Percentiles rank a stretch among this genome's conserved stretches.
These are phyloP conservation scores for Pezicula carpinea DNA, from an alignment of 2,329 filamentous ascomycete genomes.

Conservation along the genomic window DNA sequence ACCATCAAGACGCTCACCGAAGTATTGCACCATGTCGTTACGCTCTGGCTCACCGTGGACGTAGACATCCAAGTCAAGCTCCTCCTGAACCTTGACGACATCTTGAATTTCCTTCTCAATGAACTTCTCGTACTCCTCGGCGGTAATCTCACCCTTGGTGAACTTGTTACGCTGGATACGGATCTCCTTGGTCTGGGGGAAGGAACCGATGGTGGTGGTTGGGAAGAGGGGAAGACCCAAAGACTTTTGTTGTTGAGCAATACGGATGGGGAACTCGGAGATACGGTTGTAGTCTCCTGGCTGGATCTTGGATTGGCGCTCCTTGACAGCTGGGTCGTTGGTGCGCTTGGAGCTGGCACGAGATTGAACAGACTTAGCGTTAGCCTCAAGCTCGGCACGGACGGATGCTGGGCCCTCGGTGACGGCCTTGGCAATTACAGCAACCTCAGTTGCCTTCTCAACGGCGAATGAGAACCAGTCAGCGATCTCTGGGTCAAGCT, in stretches of 20 bases:
- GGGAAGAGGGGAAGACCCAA: conserved; percentile 96
- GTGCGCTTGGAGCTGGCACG: conserved; percentile 90
- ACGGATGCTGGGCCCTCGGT: conserved; percentile 87
- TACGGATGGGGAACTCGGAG: conserved; percentile 80
- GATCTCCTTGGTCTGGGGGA: conserved; percentile 99
- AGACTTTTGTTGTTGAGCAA: conserved; percentile 82
- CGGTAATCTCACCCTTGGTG: conserved; percentile 96
- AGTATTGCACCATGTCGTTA: conserved; percentile 99
- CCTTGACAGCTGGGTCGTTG: conserved; percentile 97
- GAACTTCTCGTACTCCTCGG: conserved; percentile 94
- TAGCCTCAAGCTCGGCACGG: conserved; percentile 86
- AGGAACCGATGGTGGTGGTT: conserved; percentile 98
- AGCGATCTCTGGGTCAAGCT: conserved; percentile 84
- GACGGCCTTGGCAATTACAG: conserved; percentile 93
- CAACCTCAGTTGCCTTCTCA: conserved; percentile 90
- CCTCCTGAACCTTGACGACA: conserved; percentile 94
- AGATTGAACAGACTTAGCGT: conserved; percentile 88
- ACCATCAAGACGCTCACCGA: conserved; percentile 92
- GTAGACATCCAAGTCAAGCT: conserved; percentile 93
- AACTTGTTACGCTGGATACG: conserved; percentile 95
- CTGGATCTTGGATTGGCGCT: conserved; percentile 85
- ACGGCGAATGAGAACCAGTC: conserved; percentile 99
- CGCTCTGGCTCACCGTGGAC: conserved; percentile 99
- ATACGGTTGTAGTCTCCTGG: conserved; percentile 86
- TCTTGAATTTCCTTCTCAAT: conserved; percentile 98